phyloP scores from a whole-genome alignment of 164 flowering plant species.

The Macadamia integrifolia region DNA sequence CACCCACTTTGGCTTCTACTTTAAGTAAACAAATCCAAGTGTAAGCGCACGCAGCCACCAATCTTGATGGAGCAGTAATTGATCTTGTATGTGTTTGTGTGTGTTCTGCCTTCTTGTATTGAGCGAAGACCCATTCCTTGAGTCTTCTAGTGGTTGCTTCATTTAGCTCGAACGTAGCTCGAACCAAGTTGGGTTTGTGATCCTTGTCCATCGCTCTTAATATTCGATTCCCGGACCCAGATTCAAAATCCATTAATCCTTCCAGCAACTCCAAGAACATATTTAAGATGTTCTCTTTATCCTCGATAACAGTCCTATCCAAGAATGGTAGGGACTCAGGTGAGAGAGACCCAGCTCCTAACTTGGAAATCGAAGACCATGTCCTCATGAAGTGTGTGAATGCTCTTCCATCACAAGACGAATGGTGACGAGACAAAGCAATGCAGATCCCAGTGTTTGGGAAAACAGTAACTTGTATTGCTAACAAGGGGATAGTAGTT shows the following conservation, averaged over 20 bases:
- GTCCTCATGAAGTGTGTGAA: constrained; percentile 8
- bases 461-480: constrained; percentile 16
- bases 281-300: not conserved
- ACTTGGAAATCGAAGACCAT: constrained; percentile 12
- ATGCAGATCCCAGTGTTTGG: constrained; percentile 11
- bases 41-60: not conserved
- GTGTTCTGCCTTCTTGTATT: not conserved
- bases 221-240: too few relatives aligned
- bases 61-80: not conserved
- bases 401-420: not conserved
- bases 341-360: not conserved
- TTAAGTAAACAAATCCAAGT: constrained; percentile 10
- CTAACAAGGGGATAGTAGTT: not conserved
- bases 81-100: not conserved
- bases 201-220: too few relatives aligned
- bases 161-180: constrained; percentile 4
- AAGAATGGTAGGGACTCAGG: constrained; percentile 7
- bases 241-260: not conserved
- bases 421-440: constrained; percentile 9
- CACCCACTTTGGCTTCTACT: not conserved
- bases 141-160: constrained; percentile 2
- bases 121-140: not conserved
- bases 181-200: not conserved
- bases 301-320: constrained; percentile 13
- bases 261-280: not conserved